A percentile compares a stretch with the other conserved stretches of the same genome.
Evolutionary conservation across 129 eudicot species (phyloP).

Genomic region (Saussurea involucrata): DNA sequence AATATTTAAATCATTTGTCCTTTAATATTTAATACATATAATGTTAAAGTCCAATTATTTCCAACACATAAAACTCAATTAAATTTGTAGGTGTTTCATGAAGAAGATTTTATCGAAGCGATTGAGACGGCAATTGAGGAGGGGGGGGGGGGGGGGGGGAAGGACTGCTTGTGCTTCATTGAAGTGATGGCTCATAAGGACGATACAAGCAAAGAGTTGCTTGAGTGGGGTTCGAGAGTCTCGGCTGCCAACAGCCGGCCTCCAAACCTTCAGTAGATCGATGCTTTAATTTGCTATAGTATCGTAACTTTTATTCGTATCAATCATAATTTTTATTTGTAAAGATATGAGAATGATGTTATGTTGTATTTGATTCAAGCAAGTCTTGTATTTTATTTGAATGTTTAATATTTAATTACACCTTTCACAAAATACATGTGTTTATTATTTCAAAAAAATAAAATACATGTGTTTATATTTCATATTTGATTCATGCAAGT

Average conservation of each 20-base stretch:
- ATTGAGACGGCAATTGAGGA: constrained; percentile 53
- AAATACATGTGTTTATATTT: background rate
- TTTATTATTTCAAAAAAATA: no score
- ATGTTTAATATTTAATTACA: background rate
- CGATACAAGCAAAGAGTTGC: constrained; percentile 71
- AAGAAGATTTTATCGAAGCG: constrained; percentile 64
- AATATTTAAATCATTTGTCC: no score
- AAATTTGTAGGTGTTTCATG: constrained; percentile 39
- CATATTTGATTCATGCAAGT: no score
- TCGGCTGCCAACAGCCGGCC: constrained; percentile 83
- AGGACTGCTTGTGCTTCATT: constrained; percentile 64
- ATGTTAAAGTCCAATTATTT: no score
- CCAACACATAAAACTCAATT: background rate
- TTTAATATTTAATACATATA: no score
- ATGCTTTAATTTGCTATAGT: no score
- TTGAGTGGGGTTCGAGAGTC: constrained; percentile 85
- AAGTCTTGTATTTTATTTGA: background rate
- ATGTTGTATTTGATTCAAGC: no score
- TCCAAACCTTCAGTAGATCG: constrained; percentile 61
- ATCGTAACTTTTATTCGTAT: background rate
- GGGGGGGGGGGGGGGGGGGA: constrained; percentile 44
- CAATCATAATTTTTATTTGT: no score
- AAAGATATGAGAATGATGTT: background rate
- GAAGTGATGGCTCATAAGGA: constrained; percentile 73
- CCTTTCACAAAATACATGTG: background rate